Evolutionary conservation across 331 rosid species (phyloP).

Genomic region (Acacia concinna): DNA sequence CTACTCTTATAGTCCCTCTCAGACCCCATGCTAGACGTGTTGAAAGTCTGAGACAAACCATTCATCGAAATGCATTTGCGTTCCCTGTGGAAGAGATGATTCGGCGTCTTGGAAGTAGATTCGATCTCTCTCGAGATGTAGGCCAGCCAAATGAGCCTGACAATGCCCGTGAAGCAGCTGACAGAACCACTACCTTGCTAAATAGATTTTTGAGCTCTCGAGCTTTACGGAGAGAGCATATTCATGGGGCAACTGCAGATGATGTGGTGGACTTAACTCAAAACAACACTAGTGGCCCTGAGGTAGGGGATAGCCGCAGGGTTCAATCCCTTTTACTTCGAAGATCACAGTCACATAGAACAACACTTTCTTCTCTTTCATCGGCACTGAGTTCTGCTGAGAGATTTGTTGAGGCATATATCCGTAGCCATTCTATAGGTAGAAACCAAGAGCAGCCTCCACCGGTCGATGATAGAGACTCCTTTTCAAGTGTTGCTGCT

Average conservation of each 20-base stretch:
- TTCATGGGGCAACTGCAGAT: conserved; percentile 38
- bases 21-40: conserved; percentile 66
- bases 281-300: conserved; percentile 34
- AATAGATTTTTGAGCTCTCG: conserved; percentile 73
- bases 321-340: conserved; percentile 43
- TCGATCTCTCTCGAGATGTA: conserved; percentile 61
- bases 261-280: conserved; percentile 67
- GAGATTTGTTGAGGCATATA: conserved; percentile 48
- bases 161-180: conserved; percentile 48
- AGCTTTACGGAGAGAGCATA: conserved; percentile 77
- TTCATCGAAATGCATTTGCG: conserved; percentile 63
- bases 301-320: conserved; percentile 44
- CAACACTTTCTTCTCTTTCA: conserved; percentile 40
- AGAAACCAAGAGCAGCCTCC: conserved; percentile 52
- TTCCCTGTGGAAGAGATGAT: conserved; percentile 88
- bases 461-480: conserved; percentile 61
- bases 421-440: conserved; percentile 33
- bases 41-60: conserved; percentile 80
- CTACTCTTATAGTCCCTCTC: conserved; percentile 49
- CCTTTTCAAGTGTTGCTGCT: conserved; percentile 50
- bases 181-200: conserved; percentile 61
- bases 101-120: conserved; percentile 77
- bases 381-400: conserved; percentile 50
- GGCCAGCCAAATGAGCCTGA: conserved; percentile 56
- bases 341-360: conserved; percentile 55